phyloP scores from a whole-genome alignment of 164 flowering plant genomes.

The Stephania cephalantha region DNA sequence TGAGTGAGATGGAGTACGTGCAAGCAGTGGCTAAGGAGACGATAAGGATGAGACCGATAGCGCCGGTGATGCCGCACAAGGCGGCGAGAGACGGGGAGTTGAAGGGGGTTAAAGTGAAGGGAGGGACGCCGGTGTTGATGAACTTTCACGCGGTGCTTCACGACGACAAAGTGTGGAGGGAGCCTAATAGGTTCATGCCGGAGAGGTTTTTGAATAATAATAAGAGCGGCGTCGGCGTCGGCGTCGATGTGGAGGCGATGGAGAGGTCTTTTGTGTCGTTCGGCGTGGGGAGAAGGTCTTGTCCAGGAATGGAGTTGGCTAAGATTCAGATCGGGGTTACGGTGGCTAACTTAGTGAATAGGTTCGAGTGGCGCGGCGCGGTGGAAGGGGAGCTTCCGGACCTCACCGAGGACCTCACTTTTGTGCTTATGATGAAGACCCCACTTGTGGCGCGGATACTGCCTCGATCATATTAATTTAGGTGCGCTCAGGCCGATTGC shows the following conservation, averaged over 20 bases:
- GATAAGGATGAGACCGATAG: constrained; percentile 15
- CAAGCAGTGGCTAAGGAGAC: constrained; percentile 15
- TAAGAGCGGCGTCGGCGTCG: too few relatives aligned
- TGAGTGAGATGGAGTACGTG: constrained; percentile 14
- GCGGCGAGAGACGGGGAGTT: constrained; percentile 8
- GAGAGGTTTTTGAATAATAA: constrained; percentile 13
- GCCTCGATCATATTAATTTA: background rate
- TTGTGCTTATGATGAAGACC: constrained; percentile 19
- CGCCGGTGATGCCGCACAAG: constrained; percentile 11
- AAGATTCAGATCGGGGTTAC: constrained; percentile 16
- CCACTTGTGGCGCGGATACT: constrained; percentile 10
- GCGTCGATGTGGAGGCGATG: background rate
- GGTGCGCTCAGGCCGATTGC: too few relatives aligned
- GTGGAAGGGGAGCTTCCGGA: constrained; percentile 18
- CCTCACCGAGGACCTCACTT: constrained; percentile 15
- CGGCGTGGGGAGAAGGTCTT: constrained; percentile 19
- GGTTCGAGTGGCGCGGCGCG: constrained; percentile 14
- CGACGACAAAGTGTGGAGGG: constrained; percentile 11
- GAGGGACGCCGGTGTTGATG: constrained; percentile 18
- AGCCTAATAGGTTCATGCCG: constrained; percentile 17
- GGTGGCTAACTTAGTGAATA: constrained; percentile 17
- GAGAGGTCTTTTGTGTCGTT: constrained; percentile 18
- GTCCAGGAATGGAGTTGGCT: constrained; percentile 23
- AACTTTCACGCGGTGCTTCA: constrained; percentile 15
- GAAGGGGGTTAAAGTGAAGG: constrained; percentile 12